phyloP scores from a whole-genome alignment of 2,329 filamentous ascomycete genomes.

The Fusarium dlaminii region DNA sequence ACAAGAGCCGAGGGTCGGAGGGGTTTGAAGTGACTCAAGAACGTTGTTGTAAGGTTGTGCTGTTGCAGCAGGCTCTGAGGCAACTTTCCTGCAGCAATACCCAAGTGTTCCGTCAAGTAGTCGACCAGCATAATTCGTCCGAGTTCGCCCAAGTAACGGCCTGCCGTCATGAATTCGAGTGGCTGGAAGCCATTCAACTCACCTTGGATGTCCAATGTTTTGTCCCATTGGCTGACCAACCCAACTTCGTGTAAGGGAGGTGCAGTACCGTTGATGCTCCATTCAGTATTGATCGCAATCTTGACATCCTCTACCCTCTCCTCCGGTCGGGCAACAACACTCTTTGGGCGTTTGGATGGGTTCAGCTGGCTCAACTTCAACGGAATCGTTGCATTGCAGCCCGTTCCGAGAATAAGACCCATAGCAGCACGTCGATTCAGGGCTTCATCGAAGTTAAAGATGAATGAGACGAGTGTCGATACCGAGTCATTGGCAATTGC shows the following conservation, averaged over 20 bases:
- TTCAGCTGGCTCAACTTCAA: slow-evolving; percentile 72
- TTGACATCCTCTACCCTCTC: slow-evolving; percentile 62
- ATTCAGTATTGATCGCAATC: slow-evolving; percentile 84
- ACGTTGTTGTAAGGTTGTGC: slow-evolving; percentile 76
- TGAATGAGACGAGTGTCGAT: slow-evolving; percentile 79
- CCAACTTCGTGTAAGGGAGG: slow-evolving; percentile 69
- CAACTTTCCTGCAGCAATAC: slow-evolving; percentile 55
- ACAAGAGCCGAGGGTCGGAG: slow-evolving; percentile 55
- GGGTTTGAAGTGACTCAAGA: slow-evolving; percentile 75
- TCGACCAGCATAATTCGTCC: slow-evolving; percentile 76
- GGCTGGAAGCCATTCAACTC: slow-evolving; percentile 81
- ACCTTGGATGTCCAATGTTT: slow-evolving; percentile 70
- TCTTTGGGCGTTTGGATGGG: slow-evolving; percentile 66
- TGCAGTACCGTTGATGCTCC: slow-evolving; percentile 82
- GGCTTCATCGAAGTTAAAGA: slow-evolving; percentile 73
- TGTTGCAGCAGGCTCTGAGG: slow-evolving; percentile 64
- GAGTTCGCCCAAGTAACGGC: slow-evolving; percentile 80
- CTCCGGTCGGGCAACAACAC: slow-evolving; percentile 59
- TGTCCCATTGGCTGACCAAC: slow-evolving; percentile 78
- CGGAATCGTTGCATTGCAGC: slow-evolving; percentile 82
- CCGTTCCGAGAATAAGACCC: slow-evolving; percentile 84
- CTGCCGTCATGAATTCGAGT: slow-evolving; percentile 85
- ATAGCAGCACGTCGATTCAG: slow-evolving; percentile 74
- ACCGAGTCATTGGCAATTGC: slow-evolving; percentile 87
- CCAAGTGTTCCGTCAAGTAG: slow-evolving; percentile 61